Percentiles rank a stretch among this genome's conserved stretches.
Evolutionary conservation across 768 basidiomycete genomes (phyloP).

Genomic region (Russula brevipes): DNA sequence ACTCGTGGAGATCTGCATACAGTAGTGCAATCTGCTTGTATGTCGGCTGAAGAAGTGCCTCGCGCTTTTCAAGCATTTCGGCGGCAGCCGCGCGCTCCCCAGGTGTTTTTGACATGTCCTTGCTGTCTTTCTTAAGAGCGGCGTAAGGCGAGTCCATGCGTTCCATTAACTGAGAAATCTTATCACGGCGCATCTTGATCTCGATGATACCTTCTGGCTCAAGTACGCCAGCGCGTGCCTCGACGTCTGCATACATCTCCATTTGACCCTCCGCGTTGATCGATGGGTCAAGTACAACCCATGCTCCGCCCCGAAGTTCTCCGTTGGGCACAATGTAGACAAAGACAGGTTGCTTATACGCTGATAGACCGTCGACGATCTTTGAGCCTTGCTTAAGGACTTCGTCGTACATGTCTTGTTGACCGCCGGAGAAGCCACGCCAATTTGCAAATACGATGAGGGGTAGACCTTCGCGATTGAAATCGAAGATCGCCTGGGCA

Average conservation of each 20-base stretch:
- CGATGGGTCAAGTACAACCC: constrained; percentile 97
- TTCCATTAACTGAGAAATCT: constrained; percentile 86
- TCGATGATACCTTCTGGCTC: constrained; percentile 98
- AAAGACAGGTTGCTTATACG: constrained; percentile 96
- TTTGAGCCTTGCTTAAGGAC: constrained; percentile 95
- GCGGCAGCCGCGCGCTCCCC: constrained; percentile 71
- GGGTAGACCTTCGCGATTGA: constrained; percentile 94
- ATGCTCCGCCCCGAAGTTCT: constrained; percentile 97
- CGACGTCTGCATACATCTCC: constrained; percentile 99
- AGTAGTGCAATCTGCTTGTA: constrained; percentile 92
- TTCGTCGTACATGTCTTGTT: constrained; percentile 99
- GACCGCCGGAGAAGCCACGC: constrained; percentile 99
- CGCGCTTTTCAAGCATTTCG: constrained; percentile 66
- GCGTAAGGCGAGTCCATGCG: constrained; percentile 84
- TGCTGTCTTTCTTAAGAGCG: constrained; percentile 71
- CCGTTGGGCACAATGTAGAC: constrained; percentile 99
- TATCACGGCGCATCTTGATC: constrained; percentile 96
- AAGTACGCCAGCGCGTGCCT: constrained; percentile 91
- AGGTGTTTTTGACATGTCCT: constrained; percentile 62
- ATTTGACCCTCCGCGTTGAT: constrained; percentile 90
- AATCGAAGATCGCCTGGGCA: constrained; percentile 97
- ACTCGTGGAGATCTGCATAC: constrained; percentile 97
- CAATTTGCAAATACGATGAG: constrained; percentile 99
- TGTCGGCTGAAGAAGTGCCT: constrained; percentile 75
- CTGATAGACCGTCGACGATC: constrained; percentile 96